A percentile compares a stretch with the other conserved stretches of the same genome.
These are phyloP conservation scores for Scleromitrula shiraiana DNA, from an alignment of 2,329 filamentous ascomycete genomes.

Conservation along the genomic window DNA sequence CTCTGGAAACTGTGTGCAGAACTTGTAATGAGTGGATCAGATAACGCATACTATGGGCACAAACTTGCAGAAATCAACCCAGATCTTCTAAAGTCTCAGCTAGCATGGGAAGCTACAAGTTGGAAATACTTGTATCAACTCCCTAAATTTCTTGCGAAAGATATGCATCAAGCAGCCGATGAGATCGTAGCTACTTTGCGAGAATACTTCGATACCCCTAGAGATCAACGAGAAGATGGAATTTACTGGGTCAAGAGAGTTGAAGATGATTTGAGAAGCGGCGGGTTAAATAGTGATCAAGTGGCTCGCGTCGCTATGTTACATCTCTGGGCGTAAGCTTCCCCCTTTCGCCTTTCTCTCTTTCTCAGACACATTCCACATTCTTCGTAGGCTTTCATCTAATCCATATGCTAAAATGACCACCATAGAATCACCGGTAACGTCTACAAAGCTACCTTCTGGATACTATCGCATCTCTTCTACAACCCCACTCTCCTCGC, in stretches of 20 bases:
- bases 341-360: background rate
- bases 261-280: background rate
- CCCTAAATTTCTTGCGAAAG: background rate
- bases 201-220: background rate
- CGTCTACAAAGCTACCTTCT: background rate
- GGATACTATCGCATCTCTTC: background rate
- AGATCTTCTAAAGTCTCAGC: background rate
- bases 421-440: constrained; percentile 1
- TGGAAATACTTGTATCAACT: background rate
- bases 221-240: background rate
- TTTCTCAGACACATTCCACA: background rate
- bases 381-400: background rate
- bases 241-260: background rate
- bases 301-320: background rate
- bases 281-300: background rate
- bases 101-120: background rate
- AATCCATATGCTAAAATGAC: background rate
- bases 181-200: background rate
- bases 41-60: background rate
- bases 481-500: background rate
- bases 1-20: background rate
- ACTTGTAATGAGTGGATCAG: background rate
- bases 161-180: background rate
- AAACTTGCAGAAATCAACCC: background rate
- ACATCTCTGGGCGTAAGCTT: background rate